Evolutionary conservation across 371 early-diverging fungal species (phyloP), one percentile per base, ranked within the genome.

Genomic region (Sporodiniella umbellata): DNA sequence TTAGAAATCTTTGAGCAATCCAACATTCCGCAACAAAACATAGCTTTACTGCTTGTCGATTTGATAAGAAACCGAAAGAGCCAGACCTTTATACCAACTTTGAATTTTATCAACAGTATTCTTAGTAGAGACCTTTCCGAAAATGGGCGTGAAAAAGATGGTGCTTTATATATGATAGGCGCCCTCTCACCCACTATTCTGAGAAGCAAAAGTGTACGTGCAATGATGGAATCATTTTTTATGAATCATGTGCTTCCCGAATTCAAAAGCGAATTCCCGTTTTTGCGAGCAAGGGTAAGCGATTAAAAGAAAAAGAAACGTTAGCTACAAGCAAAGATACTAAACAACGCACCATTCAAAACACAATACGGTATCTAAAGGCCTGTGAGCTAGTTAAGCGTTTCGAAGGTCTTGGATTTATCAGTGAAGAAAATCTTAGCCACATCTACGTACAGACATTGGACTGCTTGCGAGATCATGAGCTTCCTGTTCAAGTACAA

Each of bases 221-320:
- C 38, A 51, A 80, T 85, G 66, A 86, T 93, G 78, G 93, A 90
- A 40, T 70, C 73, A 12, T 93, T 94, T 70, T 76, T 94, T 64
- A 81, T 86, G 17, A 75, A 80, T 5, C 86, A 93, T 52, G 89
- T 96, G n/a, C 79, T 93, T 53, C 91, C 95, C 4, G 94, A 94
- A 60, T 87, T 94, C 68, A 80, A 75, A 61, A 89, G 88, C 68
- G 81, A 78, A n/a, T 75, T 79, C 53, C 85, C 83, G 2, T 94
- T 83, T 70, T 66, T 96, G 60, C 79, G 95, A 25, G 87, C 89
- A 5, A 78, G 91, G 33, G 38, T 37, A 37, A 37, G n/a, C 7
- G n/a, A 4, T 5, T 15, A 45, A 31, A 46, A 31, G 26, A 31
- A 11, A 31, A 30, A 19, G n/a, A n/a, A n/a, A n/a, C n/a, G n/a